Evolutionary conservation across 208 protist genomes (phyloP).

Genomic region (Acanthamoeba castellanii): DNA sequence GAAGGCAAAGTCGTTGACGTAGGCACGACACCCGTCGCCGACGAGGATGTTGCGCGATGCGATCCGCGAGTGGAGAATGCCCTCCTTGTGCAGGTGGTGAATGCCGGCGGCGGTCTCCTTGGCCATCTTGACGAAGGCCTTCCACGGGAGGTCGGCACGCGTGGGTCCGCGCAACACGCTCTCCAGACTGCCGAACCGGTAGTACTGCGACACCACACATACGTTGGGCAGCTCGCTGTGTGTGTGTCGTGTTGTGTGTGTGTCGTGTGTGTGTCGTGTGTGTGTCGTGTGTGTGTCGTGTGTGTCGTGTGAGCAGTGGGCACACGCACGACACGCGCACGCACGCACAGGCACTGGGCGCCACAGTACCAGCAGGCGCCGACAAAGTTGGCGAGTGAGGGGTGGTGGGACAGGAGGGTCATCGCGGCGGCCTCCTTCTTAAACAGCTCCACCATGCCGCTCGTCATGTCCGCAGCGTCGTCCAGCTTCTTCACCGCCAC

Average conservation of each 20-base stretch:
- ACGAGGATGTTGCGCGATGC: conserved; percentile 67
- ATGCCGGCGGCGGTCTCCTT: conserved; percentile 41
- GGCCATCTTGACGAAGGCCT: conserved; percentile 62
- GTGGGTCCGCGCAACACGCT: neutral
- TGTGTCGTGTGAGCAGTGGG: too few species aligned
- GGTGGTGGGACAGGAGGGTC: conserved; percentile 28
- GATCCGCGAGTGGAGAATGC: conserved; percentile 14
- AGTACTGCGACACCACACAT: conserved; percentile 27
- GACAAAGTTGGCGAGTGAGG: conserved; percentile 8
- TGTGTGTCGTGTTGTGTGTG: too few species aligned
- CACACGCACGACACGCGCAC: neutral
- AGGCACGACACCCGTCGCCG: neutral
- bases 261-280: too few species aligned
- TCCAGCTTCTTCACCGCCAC: conserved; percentile 62
- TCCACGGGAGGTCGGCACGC: neutral
- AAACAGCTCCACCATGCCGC: conserved; percentile 14
- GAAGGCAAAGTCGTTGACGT: conserved; percentile 47
- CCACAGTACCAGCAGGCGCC: conserved; percentile 29
- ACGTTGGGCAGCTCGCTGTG: neutral
- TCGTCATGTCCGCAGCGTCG: neutral
- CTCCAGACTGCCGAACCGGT: conserved; percentile 55
- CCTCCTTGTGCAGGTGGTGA: conserved; percentile 36
- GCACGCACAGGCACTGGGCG: neutral
- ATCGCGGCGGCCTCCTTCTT: conserved; percentile 48
- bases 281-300: too few species aligned